These are phyloP conservation scores for Thoreauomyces humboldtii DNA, from an alignment of 192 early-diverging fungal species.

Conservation along the genomic window DNA sequence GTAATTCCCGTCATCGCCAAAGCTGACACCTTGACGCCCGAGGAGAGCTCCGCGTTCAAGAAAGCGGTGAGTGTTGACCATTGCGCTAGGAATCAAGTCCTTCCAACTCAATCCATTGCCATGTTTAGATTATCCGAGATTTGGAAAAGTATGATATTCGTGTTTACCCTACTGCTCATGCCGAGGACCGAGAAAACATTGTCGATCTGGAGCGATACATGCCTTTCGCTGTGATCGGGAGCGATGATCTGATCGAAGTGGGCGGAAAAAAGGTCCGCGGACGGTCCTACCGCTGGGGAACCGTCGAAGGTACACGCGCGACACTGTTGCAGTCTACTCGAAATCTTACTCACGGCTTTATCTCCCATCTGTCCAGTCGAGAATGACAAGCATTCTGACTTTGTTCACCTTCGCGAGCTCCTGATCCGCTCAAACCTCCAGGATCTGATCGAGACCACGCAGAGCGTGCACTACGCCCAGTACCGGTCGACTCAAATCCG, in stretches of 20 bases:
- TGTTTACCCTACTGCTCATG: constrained; percentile 71
- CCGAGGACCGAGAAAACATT: constrained; percentile 67
- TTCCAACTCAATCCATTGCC: neutral
- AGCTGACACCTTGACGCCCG: constrained; percentile 86
- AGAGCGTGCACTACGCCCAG: constrained; percentile 91
- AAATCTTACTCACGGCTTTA: too few species aligned
- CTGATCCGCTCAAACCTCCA: constrained; percentile 89
- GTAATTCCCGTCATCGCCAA: constrained; percentile 96
- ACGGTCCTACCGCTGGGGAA: constrained; percentile 93
- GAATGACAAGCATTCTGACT: constrained; percentile 95
- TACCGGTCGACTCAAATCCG: constrained; percentile 93
- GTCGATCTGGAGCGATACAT: constrained; percentile 70
- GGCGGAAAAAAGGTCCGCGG: constrained; percentile 89
- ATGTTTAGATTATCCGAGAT: constrained; percentile 59
- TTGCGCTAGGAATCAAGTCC: neutral
- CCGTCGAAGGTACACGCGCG: constrained; percentile 84
- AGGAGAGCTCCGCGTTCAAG: constrained; percentile 86
- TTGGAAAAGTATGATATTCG: constrained; percentile 63
- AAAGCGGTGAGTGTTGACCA: constrained; percentile 62
- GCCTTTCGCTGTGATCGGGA: constrained; percentile 95
- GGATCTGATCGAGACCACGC: constrained; percentile 96
- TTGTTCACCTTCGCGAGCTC: constrained; percentile 88
- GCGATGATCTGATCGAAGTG: constrained; percentile 78
- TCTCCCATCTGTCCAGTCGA: constrained; percentile 61
- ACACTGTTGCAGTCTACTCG: too few species aligned